A percentile compares a stretch with the other conserved stretches of the same genome.
These are phyloP conservation scores for Nepenthes alata DNA, from an alignment of 179 eudicot genomes.

Conservation along the genomic window DNA sequence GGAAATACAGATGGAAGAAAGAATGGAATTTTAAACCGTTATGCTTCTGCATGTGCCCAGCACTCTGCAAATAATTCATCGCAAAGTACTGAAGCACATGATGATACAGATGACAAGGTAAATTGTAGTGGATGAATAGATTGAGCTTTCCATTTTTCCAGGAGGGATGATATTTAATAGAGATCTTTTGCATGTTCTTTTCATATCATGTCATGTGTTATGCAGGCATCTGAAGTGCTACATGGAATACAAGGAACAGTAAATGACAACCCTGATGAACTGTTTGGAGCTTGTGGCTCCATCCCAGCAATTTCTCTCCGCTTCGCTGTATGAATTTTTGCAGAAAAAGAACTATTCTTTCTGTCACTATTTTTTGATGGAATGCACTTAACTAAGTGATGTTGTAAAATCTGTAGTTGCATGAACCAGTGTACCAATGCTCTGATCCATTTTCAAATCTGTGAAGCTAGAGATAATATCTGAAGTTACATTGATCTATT, in stretches of 20 bases:
- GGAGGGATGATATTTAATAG: too few relatives aligned
- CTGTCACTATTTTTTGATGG: too few relatives aligned
- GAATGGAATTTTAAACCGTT: slow-evolving; percentile 12
- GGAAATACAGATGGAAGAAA: slow-evolving; percentile 17
- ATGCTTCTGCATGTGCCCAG: slow-evolving; percentile 16
- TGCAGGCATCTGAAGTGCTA: slow-evolving; percentile 18
- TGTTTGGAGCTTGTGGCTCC: slow-evolving; percentile 23
- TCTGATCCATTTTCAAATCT: background rate
- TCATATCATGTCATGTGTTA: background rate
- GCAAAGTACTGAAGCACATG: slow-evolving; percentile 11
- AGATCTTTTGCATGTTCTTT: too few relatives aligned
- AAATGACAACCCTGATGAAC: slow-evolving; percentile 15
- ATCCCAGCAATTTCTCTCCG: slow-evolving; percentile 42
- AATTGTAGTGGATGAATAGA: slow-evolving; percentile 1
- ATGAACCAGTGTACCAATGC: too few relatives aligned
- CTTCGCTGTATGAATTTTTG: slow-evolving; percentile 52
- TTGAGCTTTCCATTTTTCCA: background rate
- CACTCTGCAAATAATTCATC: slow-evolving; percentile 12
- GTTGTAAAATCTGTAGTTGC: too few relatives aligned
- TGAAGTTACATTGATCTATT: too few relatives aligned
- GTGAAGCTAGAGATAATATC: background rate
- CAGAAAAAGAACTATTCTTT: background rate
- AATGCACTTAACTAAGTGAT: too few relatives aligned
- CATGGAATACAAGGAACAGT: slow-evolving; percentile 7
- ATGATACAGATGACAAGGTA: slow-evolving; percentile 22